Evolutionary conservation across 768 basidiomycete genomes (phyloP).

Genomic region (Suillus sp.): DNA sequence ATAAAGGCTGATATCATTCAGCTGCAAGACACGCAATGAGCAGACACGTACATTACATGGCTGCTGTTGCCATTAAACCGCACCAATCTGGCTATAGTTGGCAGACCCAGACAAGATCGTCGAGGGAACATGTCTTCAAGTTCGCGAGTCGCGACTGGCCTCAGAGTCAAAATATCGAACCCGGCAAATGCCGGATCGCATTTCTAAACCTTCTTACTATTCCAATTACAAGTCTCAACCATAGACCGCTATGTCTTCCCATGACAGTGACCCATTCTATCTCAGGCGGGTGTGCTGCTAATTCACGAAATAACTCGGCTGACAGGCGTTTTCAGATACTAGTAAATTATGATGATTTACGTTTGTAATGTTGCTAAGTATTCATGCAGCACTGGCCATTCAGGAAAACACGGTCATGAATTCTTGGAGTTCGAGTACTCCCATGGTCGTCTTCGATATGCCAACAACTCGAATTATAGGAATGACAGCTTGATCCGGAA

Average conservation of each 20-base stretch:
- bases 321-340: constrained; percentile 43
- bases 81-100: constrained; percentile 24
- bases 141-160: background rate
- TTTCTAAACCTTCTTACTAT: background rate
- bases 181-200: constrained; percentile 22
- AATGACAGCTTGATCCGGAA: constrained; percentile 98
- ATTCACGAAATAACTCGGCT: constrained; percentile 19
- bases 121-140: constrained; percentile 35
- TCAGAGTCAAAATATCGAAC: constrained; percentile 7
- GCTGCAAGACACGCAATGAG: background rate
- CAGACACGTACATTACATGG: constrained; percentile 19
- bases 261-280: constrained; percentile 79
- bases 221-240: constrained; percentile 3
- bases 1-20: background rate
- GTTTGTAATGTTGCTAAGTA: constrained; percentile 10
- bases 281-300: constrained; percentile 51
- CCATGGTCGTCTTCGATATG: constrained; percentile 94
- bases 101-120: constrained; percentile 22
- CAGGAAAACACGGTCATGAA: constrained; percentile 96
- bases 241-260: constrained; percentile 16
- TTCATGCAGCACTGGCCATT: constrained; percentile 75
- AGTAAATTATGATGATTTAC: constrained; percentile 38
- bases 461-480: constrained; percentile 99
- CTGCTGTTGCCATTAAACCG: constrained; percentile 21
- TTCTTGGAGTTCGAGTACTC: constrained; percentile 99